Evolutionary conservation across 2,329 filamentous ascomycete species (phyloP).

Genomic region (Verticillium zaregamsianum): DNA sequence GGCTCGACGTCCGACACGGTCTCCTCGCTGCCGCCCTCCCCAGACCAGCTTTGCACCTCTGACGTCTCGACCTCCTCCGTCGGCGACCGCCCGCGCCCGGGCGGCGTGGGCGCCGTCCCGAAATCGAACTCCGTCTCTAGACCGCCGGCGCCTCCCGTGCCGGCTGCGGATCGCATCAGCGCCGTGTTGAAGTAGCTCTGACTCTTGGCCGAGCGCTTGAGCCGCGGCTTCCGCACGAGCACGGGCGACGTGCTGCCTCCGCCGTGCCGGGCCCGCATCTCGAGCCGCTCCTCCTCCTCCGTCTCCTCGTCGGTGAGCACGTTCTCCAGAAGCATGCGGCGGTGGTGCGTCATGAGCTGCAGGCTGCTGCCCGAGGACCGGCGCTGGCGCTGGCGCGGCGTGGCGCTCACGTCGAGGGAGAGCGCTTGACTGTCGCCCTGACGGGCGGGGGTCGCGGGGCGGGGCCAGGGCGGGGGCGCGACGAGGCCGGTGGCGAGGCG

Average conservation of each 20-base stretch:
- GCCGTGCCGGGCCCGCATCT: slow-evolving; percentile 31
- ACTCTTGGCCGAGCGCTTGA: slow-evolving; percentile 37
- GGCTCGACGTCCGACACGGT: slow-evolving; percentile 12
- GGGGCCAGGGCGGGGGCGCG: slow-evolving; percentile 16
- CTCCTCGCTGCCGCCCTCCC: slow-evolving; percentile 11
- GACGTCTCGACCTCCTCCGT: slow-evolving; percentile 12
- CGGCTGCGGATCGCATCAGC: slow-evolving; percentile 3
- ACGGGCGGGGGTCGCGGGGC: slow-evolving; percentile 12
- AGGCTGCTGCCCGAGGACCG: slow-evolving; percentile 48
- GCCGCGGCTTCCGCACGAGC: slow-evolving; percentile 30
- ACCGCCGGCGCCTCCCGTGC: background rate
- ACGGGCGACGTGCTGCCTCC: slow-evolving; percentile 18
- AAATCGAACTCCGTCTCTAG: slow-evolving; percentile 7
- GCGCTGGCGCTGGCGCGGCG: slow-evolving; percentile 32
- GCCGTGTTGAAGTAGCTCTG: slow-evolving; percentile 24
- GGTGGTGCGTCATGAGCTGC: slow-evolving; percentile 30
- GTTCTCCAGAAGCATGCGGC: slow-evolving; percentile 30
- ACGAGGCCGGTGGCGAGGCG: slow-evolving; percentile 32
- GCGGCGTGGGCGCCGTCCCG: background rate
- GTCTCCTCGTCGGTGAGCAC: slow-evolving; percentile 40
- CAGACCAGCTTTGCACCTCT: slow-evolving; percentile 12
- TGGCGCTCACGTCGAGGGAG: slow-evolving; percentile 13
- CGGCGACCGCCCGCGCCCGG: slow-evolving; percentile 8
- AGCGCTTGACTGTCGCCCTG: slow-evolving; percentile 14
- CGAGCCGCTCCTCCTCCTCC: slow-evolving; percentile 37